phyloP scores from a whole-genome alignment of 2,329 filamentous ascomycete species.

The Colletotrichum sp. region DNA sequence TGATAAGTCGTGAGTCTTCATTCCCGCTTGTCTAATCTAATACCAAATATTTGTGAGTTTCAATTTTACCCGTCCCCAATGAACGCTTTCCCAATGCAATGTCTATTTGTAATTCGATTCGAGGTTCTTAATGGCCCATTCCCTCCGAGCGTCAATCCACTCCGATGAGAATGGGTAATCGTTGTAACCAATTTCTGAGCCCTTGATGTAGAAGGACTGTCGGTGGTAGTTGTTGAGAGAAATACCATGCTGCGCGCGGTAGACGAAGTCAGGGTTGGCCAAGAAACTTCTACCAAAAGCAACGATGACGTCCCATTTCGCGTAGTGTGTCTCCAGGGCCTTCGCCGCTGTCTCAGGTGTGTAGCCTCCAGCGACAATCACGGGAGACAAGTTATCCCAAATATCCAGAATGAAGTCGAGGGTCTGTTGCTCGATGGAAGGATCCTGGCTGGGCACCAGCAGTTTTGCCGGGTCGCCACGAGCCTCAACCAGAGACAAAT shows the following conservation, averaged over 20 bases:
- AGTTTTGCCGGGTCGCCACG: slow-evolving; percentile 25
- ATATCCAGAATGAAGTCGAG: slow-evolving; percentile 33
- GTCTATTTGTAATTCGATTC: not conserved
- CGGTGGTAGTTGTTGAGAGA: slow-evolving; percentile 28
- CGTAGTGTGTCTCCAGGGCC: slow-evolving; percentile 28
- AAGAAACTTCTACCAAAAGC: slow-evolving; percentile 32
- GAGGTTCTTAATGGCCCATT: not conserved
- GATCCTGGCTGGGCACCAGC: slow-evolving; percentile 40
- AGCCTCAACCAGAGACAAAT: slow-evolving; percentile 32
- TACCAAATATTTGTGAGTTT: not conserved
- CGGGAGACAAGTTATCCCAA: slow-evolving; percentile 31
- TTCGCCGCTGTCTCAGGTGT: slow-evolving; percentile 19
- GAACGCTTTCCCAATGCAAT: not conserved
- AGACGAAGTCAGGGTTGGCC: slow-evolving; percentile 33
- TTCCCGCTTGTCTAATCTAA: not conserved
- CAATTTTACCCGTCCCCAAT: not conserved
- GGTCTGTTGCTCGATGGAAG: slow-evolving; percentile 29
- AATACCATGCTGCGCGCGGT: slow-evolving; percentile 26
- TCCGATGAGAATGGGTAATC: slow-evolving; percentile 3
- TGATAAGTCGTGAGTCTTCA: not conserved
- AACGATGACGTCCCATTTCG: slow-evolving; percentile 32
- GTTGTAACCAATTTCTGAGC: slow-evolving; percentile 8
- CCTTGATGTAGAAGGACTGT: slow-evolving; percentile 26
- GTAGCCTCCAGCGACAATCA: slow-evolving; percentile 31
- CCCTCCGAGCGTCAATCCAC: not conserved